These are phyloP conservation scores for Suhomyces atakaporum DNA, from an alignment of 1,139 yeast species.

Conservation along the genomic window DNA sequence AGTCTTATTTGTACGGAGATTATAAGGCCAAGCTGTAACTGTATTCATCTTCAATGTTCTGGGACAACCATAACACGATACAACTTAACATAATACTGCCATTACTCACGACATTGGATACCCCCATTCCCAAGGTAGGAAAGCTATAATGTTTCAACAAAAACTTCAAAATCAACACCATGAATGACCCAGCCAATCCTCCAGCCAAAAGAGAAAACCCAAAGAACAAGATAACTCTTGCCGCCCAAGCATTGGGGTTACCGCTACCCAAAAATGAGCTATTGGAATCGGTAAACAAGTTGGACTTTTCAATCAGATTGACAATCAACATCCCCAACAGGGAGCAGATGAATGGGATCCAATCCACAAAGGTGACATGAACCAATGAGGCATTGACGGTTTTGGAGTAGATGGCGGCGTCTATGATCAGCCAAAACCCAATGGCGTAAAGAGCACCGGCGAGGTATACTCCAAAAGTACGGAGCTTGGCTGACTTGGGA, in stretches of 20 bases:
- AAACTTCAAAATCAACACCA: conserved; percentile 83
- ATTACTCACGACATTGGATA: conserved; percentile 82
- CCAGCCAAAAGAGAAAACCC: conserved; percentile 94
- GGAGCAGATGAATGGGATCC: conserved; percentile 92
- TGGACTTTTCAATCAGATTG: conserved; percentile 84
- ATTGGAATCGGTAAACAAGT: conserved; percentile 60
- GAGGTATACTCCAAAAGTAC: conserved; percentile 73
- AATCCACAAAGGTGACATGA: conserved; percentile 88
- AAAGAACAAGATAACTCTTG: conserved; percentile 81
- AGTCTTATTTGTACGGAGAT: no score
- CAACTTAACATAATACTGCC: conserved; percentile 84
- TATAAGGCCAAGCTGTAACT: conserved; percentile 84
- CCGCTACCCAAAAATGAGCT: conserved; percentile 51
- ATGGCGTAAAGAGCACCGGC: conserved; percentile 80
- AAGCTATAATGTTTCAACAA: conserved; percentile 72
- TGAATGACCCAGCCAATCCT: conserved; percentile 90
- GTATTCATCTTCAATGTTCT: conserved; percentile 93
- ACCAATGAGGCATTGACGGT: conserved; percentile 83
- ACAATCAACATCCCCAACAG: conserved; percentile 90
- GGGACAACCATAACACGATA: conserved; percentile 86
- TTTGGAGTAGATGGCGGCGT: conserved; percentile 83
- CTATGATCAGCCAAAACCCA: conserved; percentile 89
- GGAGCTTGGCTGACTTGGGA: conserved; percentile 69
- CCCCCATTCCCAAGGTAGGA: conserved; percentile 95
- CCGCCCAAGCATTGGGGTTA: conserved; percentile 81